A percentile compares a stretch with the other conserved stretches of the same genome.
These are phyloP conservation scores for Podila epicladia DNA, from an alignment of 192 early-diverging fungal species.

Conservation along the genomic window DNA sequence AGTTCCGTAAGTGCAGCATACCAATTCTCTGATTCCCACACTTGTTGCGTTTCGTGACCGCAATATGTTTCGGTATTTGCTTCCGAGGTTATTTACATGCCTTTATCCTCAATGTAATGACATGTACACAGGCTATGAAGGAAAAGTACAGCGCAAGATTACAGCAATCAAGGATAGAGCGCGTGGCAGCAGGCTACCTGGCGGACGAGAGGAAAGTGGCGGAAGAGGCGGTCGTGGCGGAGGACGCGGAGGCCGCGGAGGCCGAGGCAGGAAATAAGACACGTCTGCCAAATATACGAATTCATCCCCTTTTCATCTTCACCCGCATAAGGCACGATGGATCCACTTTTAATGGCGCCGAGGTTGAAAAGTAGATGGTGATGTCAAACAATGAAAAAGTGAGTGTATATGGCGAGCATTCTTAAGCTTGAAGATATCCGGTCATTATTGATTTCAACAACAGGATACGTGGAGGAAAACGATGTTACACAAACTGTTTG, in stretches of 20 bases:
- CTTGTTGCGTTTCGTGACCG: neutral
- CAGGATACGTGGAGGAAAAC: too few relatives aligned
- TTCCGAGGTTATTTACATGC: too few relatives aligned
- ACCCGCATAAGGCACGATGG: too few relatives aligned
- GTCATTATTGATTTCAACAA: too few relatives aligned
- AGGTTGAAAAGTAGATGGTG: too few relatives aligned
- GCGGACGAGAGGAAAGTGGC: slow-evolving; percentile 23
- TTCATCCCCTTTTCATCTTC: too few relatives aligned
- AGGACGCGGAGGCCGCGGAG: slow-evolving; percentile 6
- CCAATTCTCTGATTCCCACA: neutral
- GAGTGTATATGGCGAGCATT: too few relatives aligned
- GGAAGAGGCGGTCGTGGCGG: slow-evolving; percentile 25
- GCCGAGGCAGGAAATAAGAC: neutral
- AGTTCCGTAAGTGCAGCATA: slow-evolving; percentile 38
- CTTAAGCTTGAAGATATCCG: too few relatives aligned
- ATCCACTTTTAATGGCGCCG: too few relatives aligned
- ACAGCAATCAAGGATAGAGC: slow-evolving; percentile 27
- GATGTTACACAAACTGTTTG: too few relatives aligned
- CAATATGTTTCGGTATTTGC: neutral
- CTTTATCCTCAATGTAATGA: too few relatives aligned
- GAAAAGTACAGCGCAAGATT: slow-evolving; percentile 42
- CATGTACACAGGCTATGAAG: slow-evolving; percentile 26
- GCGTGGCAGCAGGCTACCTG: slow-evolving; percentile 15
- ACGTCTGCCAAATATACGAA: neutral
- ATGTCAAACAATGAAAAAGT: too few relatives aligned